Percentiles rank a stretch among this genome's conserved stretches.
Conservation (phyloP, 2,329 filamentous ascomycete species). For the Epichloe hybrida region DNA sequence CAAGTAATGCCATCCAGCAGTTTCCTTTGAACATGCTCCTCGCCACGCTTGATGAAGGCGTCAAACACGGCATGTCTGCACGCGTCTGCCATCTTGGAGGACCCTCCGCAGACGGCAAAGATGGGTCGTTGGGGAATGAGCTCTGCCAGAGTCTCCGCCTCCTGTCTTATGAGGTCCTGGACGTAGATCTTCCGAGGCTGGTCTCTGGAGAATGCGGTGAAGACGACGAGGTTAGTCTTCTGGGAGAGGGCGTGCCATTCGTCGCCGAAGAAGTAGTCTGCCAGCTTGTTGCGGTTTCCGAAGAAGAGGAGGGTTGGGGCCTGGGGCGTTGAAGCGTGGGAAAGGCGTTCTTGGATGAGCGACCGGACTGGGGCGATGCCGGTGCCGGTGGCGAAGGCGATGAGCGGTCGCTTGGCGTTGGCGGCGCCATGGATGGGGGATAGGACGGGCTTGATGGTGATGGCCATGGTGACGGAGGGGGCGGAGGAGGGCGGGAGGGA, state of each 20-base stretch:
- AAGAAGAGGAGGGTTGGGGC: conserved; percentile 57
- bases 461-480: conserved; percentile 46
- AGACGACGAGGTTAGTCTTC: conserved; percentile 16
- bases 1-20: conserved; percentile 25
- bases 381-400: conserved; percentile 75
- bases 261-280: conserved; percentile 69
- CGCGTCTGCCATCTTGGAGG: conserved; percentile 43
- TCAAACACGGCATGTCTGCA: conserved; percentile 40
- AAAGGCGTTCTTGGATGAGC: conserved; percentile 60
- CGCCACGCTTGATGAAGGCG: conserved; percentile 26
- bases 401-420: conserved; percentile 38
- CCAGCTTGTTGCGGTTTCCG: conserved; percentile 59
- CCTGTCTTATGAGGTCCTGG: conserved; percentile 36
- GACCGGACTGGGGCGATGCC: conserved; percentile 75
- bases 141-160: conserved; percentile 20
- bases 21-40: conserved; percentile 26
- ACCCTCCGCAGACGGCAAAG: conserved; percentile 42
- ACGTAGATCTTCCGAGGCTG: conserved; percentile 39
- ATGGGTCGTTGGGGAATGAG: conserved; percentile 28
- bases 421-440: conserved; percentile 26
- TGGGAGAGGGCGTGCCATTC: conserved; percentile 47
- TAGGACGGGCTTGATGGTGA: conserved; percentile 41
- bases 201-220: conserved; percentile 37
- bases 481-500: conserved; percentile 43
- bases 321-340: conserved; percentile 7